Evolutionary conservation across 2,329 filamentous ascomycete genomes (phyloP).

Genomic region (Cordyceps militaris): DNA sequence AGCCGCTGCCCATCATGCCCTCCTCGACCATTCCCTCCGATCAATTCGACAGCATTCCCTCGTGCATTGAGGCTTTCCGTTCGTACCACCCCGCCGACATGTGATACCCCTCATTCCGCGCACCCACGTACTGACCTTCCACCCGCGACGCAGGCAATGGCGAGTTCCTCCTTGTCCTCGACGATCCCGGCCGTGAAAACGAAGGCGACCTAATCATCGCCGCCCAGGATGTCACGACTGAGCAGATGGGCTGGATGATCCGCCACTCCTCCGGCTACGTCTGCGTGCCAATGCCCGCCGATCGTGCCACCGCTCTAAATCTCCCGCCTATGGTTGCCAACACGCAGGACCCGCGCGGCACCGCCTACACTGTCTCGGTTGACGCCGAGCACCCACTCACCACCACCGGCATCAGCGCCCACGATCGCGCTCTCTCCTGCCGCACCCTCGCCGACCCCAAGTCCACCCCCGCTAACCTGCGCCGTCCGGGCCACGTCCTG

Average conservation of each 20-base stretch:
- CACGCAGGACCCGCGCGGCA: conserved; percentile 76
- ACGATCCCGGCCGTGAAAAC: conserved; percentile 88
- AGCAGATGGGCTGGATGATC: conserved; percentile 95
- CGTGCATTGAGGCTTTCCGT: conserved; percentile 59
- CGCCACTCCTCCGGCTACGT: conserved; percentile 85
- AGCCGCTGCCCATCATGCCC: conserved; percentile 35
- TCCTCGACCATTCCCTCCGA: conserved; percentile 41
- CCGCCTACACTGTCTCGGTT: conserved; percentile 87
- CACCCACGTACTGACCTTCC: background rate
- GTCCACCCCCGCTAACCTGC: conserved; percentile 54
- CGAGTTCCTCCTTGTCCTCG: conserved; percentile 93
- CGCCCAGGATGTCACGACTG: conserved; percentile 71
- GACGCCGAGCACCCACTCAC: conserved; percentile 68
- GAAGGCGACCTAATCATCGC: conserved; percentile 98
- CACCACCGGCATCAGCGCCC: conserved; percentile 84
- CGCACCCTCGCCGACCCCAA: conserved; percentile 63
- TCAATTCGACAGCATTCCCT: conserved; percentile 59
- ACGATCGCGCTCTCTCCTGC: conserved; percentile 79
- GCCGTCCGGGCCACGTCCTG: conserved; percentile 83
- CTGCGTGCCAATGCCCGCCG: conserved; percentile 73
- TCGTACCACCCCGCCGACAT: conserved; percentile 24
- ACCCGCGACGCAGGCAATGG: conserved; percentile 51
- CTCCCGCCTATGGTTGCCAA: conserved; percentile 82
- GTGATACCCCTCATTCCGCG: background rate
- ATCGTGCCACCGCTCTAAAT: conserved; percentile 61